Percentiles rank a stretch among this genome's conserved stretches.
These are phyloP conservation scores for Xylaria sp. DNA, from an alignment of 2,329 filamentous ascomycete species.

Conservation along the genomic window DNA sequence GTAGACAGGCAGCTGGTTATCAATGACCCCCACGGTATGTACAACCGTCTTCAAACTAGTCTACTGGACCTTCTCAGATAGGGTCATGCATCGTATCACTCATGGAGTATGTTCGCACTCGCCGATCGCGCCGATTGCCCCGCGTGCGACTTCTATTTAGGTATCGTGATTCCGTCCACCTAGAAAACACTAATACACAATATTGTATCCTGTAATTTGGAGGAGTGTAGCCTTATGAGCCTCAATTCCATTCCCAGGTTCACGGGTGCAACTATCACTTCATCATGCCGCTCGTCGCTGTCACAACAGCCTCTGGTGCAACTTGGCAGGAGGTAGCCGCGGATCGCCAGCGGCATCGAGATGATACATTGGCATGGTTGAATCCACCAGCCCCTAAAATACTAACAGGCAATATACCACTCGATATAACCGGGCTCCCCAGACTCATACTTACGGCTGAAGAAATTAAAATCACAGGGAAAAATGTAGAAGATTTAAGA, in stretches of 20 bases:
- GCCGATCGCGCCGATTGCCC: slow-evolving; percentile 13
- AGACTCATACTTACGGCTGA: slow-evolving; percentile 57
- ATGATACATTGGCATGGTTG: slow-evolving; percentile 56
- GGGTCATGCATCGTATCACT: slow-evolving; percentile 8
- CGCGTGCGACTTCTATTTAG: slow-evolving; percentile 8
- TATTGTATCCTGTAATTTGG: background rate
- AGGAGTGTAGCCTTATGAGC: background rate
- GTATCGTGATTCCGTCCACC: background rate
- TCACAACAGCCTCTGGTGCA: slow-evolving; percentile 47
- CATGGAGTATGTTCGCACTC: background rate
- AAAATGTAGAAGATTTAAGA: slow-evolving; percentile 57
- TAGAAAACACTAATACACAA: background rate
- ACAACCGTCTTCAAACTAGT: slow-evolving; percentile 2
- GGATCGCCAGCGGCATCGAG: slow-evolving; percentile 59
- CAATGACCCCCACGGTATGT: slow-evolving; percentile 32
- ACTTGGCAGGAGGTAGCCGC: slow-evolving; percentile 61
- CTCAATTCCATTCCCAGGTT: background rate
- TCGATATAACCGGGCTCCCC: slow-evolving; percentile 60
- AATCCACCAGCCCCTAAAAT: slow-evolving; percentile 53
- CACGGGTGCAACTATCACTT: background rate
- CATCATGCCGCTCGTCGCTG: slow-evolving; percentile 39
- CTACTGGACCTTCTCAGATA: too few species aligned
- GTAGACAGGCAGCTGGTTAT: slow-evolving; percentile 17
- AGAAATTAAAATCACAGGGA: slow-evolving; percentile 63
- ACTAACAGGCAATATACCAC: slow-evolving; percentile 49